Base-by-base conservation (phyloP, 345 rosid species). In the Dipteronia sinensis region DNA sequence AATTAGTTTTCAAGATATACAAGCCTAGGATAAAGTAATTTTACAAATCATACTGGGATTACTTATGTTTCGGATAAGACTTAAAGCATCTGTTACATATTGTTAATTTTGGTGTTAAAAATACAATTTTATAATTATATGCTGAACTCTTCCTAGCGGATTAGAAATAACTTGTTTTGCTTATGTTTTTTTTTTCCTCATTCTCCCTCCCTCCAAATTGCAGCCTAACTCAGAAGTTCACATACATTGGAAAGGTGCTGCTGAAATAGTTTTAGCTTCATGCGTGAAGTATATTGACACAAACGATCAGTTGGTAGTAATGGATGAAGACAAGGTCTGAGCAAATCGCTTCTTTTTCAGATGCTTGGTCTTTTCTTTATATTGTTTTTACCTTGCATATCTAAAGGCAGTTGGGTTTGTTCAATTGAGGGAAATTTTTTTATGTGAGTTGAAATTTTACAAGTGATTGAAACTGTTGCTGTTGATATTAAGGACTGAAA, bases 191-290 rank as follows among this genome's bases (percentile, higher is more conserved):
- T 63, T 74, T 27, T 27, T 27, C 46, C 46, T 42, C 9, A 42
- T 23, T 38, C 17, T 63, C 63, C 67, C 25, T 72, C 47, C 58
- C n/a, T 47, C 74, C 31, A 51, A 10, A 72, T 68, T 77, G 42
- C 87, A 94, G 99, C 61, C 86, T 25, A 90, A 90, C 82, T 88
- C 89, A 29, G 76, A 86, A 79, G 93, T 96, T 78, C 92, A 65
- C 74, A 85, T 96, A 87, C 91, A 96, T 80, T 96, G 98, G 99
- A 96, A 96, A 87, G 99, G 99, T 15, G 99, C 98, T 64, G 99
- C 99, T 17, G 99, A 96, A 89, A 91, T 96, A 82, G 91, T 94
- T 76, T 84, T 96, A 82, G 85, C 88, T 61, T 92, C 93, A 42
- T 96, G 99, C 79, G 80, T 94, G 17, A 68, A 75, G 63, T 96